Evolutionary conservation across 2,329 filamentous ascomycete species (phyloP).

Genomic region (Lachnellula occidentalis): DNA sequence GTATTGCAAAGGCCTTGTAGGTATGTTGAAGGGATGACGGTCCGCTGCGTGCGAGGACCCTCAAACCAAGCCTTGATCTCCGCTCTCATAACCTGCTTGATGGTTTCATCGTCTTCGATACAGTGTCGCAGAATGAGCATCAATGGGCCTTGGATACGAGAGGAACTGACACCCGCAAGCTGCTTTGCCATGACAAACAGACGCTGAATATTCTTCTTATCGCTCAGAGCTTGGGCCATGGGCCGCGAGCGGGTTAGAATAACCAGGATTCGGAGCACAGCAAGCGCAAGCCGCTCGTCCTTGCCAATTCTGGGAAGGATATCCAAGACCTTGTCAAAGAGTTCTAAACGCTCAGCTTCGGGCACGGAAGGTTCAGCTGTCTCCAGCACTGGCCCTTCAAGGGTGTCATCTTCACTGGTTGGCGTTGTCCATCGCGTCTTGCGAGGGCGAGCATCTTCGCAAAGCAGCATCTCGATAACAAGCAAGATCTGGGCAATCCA

Average conservation of each 20-base stretch:
- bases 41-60: conserved; percentile 43
- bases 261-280: conserved; percentile 75
- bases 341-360: conserved; percentile 57
- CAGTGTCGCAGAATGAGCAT: conserved; percentile 88
- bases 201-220: conserved; percentile 83
- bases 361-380: conserved; percentile 58
- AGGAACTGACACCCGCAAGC: conserved; percentile 71
- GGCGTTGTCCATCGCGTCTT: conserved; percentile 66
- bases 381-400: conserved; percentile 52
- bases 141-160: conserved; percentile 57
- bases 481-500: conserved; percentile 91
- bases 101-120: conserved; percentile 85
- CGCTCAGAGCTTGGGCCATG: conserved; percentile 69
- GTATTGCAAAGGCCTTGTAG: conserved; percentile 73
- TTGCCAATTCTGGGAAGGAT: conserved; percentile 83
- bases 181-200: conserved; percentile 96
- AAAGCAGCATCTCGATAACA: conserved; percentile 84
- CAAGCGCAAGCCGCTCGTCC: conserved; percentile 77
- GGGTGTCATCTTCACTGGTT: conserved; percentile 41
- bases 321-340: conserved; percentile 75
- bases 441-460: conserved; percentile 77
- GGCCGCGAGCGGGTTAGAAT: conserved; percentile 77
- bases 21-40: conserved; percentile 66
- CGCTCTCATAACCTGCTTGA: conserved; percentile 85
- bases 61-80: conserved; percentile 81